phyloP scores from a whole-genome alignment of 805 yeast species.

The Starmerella roubikii region DNA sequence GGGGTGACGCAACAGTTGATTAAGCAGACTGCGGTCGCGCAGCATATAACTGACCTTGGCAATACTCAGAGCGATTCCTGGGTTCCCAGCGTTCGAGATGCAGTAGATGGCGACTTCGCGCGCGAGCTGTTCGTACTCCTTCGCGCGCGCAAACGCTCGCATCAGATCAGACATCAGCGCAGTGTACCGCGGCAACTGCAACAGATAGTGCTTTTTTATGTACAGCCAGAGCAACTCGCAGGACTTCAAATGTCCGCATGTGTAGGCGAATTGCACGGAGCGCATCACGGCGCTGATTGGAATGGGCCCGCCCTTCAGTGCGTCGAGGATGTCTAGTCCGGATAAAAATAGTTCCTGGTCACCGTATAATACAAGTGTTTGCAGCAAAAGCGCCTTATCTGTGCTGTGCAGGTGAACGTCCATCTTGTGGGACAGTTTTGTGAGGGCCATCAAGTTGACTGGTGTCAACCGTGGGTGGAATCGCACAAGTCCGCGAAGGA shows the following conservation, averaged over 20 bases:
- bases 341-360: conserved; percentile 6
- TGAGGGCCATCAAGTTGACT: conserved; percentile 10
- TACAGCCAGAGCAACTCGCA: conserved; percentile 9
- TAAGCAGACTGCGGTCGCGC: conserved; percentile 3
- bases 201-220: conserved; percentile 4
- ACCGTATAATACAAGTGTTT: conserved; percentile 6
- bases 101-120: conserved; percentile 8
- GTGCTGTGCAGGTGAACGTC: conserved; percentile 5
- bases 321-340: conserved; percentile 4
- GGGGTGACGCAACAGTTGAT: not conserved
- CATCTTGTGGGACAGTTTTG: not conserved
- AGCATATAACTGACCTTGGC: conserved; percentile 11
- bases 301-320: conserved; percentile 6
- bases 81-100: conserved; percentile 5
- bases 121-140: not conserved
- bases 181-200: conserved; percentile 2
- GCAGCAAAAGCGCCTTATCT: conserved; percentile 11
- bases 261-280: conserved; percentile 6
- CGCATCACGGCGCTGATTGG: conserved; percentile 9
- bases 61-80: conserved; percentile 3
- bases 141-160: conserved; percentile 8
- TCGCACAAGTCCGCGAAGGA: conserved; percentile 12
- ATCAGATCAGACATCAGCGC: conserved; percentile 8
- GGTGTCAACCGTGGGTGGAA: conserved; percentile 17
- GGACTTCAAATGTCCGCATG: not conserved